Base-by-base conservation (phyloP, 1,284 basidiomycete genomes). In the Irpex lacteus region DNA sequence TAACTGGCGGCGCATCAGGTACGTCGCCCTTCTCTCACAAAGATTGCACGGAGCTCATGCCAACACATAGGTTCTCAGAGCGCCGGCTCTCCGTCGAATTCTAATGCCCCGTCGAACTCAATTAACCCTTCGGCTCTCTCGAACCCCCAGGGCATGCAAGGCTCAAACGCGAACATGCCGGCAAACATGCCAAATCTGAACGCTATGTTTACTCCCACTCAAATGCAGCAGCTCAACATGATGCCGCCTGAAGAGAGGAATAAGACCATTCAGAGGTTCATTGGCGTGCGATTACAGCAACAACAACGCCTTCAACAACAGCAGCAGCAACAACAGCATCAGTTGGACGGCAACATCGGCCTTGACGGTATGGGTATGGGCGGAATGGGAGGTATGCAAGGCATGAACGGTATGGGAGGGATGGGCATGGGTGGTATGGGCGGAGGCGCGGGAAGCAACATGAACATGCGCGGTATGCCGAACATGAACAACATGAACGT, bases 361-460 rank as follows among this genome's bases (percentile, higher is more conserved):
- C 19, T 21, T 15, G 38, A 49, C 26, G 38, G 44, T 3, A 37
- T 50, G 37, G 36, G 55, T 6, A 36, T 60, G 47, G 38, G 38
- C 49, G 58, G 54, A 9, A 56, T 62, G 60, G 44, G 40, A 37
- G 63, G 60, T 18, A 59, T 59, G 37, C 54, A 38, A 38, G 57
- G 37, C 36, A 56, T 63, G 61, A 61, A 60, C 53, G 54, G 38
- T 19, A 53, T 47, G 37, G 50, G 50, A 37, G 61, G 54, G 32
- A 57, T 60, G 58, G 52, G 53, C 32, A 59, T 60, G 59, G 38
- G 44, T 40, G 55, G 55, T 4, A 52, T 53, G 56, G 49, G 47
- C 37, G 66, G 65, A 37, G 63, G 63, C 5, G 64, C 64, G 59
- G 8, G 61, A 63, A 18, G 64, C 62, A 56, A 56, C 21, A 60